phyloP scores from a whole-genome alignment of 2,329 filamentous ascomycete species.

The Rhynchosporium secalis region DNA sequence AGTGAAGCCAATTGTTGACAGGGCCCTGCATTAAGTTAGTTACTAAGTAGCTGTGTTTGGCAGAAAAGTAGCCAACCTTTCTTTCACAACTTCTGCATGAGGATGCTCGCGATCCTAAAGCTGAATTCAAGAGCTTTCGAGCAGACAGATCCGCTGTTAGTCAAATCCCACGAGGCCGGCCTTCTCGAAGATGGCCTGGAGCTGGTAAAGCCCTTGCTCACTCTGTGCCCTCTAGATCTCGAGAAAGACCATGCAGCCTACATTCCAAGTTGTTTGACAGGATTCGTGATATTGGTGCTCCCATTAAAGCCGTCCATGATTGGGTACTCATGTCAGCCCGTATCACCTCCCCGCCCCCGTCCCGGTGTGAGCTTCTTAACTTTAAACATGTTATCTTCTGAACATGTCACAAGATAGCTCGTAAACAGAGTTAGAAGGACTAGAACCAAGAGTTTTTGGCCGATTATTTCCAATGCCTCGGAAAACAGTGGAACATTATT shows the following conservation, averaged over 20 bases:
- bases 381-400: too few species aligned
- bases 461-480: too few species aligned
- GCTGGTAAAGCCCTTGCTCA: neutral
- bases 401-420: too few species aligned
- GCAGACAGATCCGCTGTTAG: neutral
- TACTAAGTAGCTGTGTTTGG: neutral
- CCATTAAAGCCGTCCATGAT: neutral
- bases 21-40: neutral
- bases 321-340: constrained; percentile 2
- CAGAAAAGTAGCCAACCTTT: neutral
- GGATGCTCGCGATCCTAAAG: neutral
- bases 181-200: too few species aligned
- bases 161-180: too few species aligned
- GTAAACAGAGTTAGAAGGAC: too few species aligned
- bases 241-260: neutral
- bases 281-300: neutral
- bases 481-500: too few species aligned
- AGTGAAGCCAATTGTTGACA: constrained; percentile 4
- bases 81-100: neutral
- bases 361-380: too few species aligned
- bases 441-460: too few species aligned
- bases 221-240: neutral
- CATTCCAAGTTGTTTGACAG: neutral
- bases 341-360: neutral
- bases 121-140: constrained; percentile 6